Evolutionary conservation across 371 early-diverging fungal species (phyloP).

Genomic region (Zopfochytrium polystomum): DNA sequence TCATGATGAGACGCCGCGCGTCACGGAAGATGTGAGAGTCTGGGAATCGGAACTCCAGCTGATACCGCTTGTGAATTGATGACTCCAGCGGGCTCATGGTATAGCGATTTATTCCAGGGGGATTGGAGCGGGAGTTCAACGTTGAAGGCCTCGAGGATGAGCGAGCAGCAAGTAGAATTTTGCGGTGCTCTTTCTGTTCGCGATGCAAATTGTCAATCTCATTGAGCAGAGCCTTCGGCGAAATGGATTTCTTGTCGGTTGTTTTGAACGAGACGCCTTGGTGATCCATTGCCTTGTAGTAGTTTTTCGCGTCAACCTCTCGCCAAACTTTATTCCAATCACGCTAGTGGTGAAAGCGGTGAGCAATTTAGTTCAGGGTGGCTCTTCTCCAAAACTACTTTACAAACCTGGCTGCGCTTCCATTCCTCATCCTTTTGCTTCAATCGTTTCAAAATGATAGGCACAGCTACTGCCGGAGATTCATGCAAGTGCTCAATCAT

Average conservation of each 20-base stretch:
- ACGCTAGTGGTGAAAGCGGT: too few relatives aligned
- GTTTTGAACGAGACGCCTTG: slow-evolving; percentile 86
- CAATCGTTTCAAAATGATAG: slow-evolving; percentile 91
- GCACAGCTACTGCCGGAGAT: slow-evolving; percentile 90
- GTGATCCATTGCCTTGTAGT: slow-evolving; percentile 95
- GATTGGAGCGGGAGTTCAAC: too few relatives aligned
- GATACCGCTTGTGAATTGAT: too few relatives aligned
- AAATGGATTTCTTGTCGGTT: slow-evolving; percentile 80
- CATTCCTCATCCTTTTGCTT: slow-evolving; percentile 98
- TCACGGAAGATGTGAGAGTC: too few relatives aligned
- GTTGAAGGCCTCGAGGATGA: too few relatives aligned
- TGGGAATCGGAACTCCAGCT: too few relatives aligned
- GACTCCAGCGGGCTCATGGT: too few relatives aligned
- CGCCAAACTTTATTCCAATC: slow-evolving; percentile 96
- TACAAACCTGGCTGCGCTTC: slow-evolving; percentile 65
- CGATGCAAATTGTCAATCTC: slow-evolving; percentile 80
- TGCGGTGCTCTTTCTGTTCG: slow-evolving; percentile 46
- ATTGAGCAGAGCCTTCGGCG: slow-evolving; percentile 69
- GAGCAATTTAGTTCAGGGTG: too few relatives aligned
- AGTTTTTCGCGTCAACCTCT: slow-evolving; percentile 89
- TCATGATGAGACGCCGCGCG: too few relatives aligned
- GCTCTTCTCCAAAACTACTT: slow-evolving; percentile 52
- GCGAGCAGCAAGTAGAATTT: too few relatives aligned
- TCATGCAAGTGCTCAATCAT: slow-evolving; percentile 89
- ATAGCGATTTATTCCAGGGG: too few relatives aligned